Evolutionary conservation across 225 moss, liverwort and hornwort species (phyloP).

Genomic region (Marchantia polymorpha): DNA sequence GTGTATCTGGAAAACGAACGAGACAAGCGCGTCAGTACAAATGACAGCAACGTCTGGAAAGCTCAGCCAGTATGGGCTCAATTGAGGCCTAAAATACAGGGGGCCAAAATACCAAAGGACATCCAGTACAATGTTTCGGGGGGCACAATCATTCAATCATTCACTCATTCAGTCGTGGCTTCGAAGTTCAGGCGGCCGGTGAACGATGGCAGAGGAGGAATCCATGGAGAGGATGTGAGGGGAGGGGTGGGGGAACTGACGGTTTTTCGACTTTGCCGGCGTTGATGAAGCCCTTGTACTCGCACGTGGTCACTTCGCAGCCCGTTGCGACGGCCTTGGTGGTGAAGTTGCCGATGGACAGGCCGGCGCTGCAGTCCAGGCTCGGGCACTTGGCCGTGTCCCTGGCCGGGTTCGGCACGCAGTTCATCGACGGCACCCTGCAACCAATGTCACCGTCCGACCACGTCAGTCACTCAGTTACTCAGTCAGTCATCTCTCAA

Average conservation of each 20-base stretch:
- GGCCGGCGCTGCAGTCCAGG: constrained; percentile 17
- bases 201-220: background rate
- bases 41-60: too few species aligned
- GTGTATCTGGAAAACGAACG: constrained; percentile 2
- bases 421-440: constrained; percentile 12
- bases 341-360: constrained; percentile 23
- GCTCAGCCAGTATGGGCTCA: too few species aligned
- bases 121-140: background rate
- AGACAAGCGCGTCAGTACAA: background rate
- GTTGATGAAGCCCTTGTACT: constrained; percentile 15
- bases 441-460: background rate
- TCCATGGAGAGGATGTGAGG: too few species aligned
- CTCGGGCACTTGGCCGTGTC: constrained; percentile 14
- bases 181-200: background rate
- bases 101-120: background rate
- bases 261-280: constrained; percentile 17
- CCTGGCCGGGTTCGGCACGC: constrained; percentile 3
- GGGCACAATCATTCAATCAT: background rate
- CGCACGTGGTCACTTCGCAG: constrained; percentile 26
- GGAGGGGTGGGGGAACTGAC: background rate
- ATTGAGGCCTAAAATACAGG: too few species aligned
- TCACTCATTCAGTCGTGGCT: too few species aligned
- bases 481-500: too few species aligned
- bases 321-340: background rate
- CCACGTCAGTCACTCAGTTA: too few species aligned